Conservation (phyloP, 208 protist genomes). For the Acanthamoeba castellanii region DNA sequence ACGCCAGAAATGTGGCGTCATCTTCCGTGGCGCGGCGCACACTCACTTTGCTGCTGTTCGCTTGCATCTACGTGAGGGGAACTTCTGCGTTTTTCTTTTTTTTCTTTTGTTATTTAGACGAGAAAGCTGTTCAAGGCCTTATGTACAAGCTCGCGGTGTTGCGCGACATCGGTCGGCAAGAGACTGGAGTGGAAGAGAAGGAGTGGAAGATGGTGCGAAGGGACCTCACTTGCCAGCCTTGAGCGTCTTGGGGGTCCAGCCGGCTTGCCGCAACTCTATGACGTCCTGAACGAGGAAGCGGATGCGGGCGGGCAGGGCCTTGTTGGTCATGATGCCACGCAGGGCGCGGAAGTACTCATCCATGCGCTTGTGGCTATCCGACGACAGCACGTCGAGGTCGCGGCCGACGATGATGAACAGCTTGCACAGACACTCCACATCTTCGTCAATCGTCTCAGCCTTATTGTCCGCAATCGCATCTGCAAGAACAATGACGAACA, state of each 20-base stretch:
- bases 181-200: too few relatives aligned
- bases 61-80: too few relatives aligned
- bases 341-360: constrained; percentile 5
- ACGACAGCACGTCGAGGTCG: constrained; percentile 28
- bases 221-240: background rate
- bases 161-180: too few relatives aligned
- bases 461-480: background rate
- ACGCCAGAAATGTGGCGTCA: background rate
- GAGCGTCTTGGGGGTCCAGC: constrained; percentile 14
- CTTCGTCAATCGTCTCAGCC: background rate
- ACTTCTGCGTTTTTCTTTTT: background rate
- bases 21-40: background rate
- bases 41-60: background rate
- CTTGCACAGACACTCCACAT: constrained; percentile 75
- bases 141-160: too few relatives aligned
- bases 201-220: too few relatives aligned
- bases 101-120: too few relatives aligned
- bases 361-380: background rate
- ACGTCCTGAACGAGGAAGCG: constrained; percentile 76
- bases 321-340: background rate
- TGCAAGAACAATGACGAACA: too few relatives aligned
- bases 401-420: constrained; percentile 66
- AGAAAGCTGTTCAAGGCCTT: too few relatives aligned
- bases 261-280: constrained; percentile 31
- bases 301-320: constrained; percentile 33